These are phyloP conservation scores for Arachis monticola DNA, from an alignment of 331 rosid species.

Conservation along the genomic window DNA sequence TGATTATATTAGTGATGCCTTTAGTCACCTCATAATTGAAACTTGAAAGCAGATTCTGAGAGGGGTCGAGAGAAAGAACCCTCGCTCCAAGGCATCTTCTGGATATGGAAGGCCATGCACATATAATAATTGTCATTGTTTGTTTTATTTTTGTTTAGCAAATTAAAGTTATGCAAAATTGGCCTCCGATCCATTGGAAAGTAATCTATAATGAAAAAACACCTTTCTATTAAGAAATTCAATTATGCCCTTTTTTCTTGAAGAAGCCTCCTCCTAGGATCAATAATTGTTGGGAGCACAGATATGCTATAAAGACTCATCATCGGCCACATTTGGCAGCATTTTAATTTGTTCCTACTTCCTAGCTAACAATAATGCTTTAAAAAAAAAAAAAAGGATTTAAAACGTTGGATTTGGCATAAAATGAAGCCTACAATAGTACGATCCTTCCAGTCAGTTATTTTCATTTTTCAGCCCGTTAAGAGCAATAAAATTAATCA, in stretches of 20 bases:
- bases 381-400: too few relatives aligned
- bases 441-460: slow-evolving; percentile 33
- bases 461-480: slow-evolving; percentile 30
- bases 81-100: slow-evolving; percentile 59
- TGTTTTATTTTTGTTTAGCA: slow-evolving; percentile 30
- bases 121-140: slow-evolving; percentile 39
- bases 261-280: slow-evolving; percentile 71
- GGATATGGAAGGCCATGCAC: slow-evolving; percentile 58
- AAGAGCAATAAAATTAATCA: slow-evolving; percentile 30
- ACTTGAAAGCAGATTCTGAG: slow-evolving; percentile 67
- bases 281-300: slow-evolving; percentile 42
- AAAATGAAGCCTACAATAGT: slow-evolving; percentile 31
- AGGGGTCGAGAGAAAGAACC: slow-evolving; percentile 13
- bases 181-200: slow-evolving; percentile 4
- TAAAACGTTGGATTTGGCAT: slow-evolving; percentile 34
- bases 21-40: slow-evolving; percentile 52
- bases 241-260: slow-evolving; percentile 55
- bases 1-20: too few relatives aligned
- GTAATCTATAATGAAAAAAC: slow-evolving; percentile 19
- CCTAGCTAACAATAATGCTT: background rate
- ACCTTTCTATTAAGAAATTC: slow-evolving; percentile 24
- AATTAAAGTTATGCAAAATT: slow-evolving; percentile 35
- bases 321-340: slow-evolving; percentile 51
- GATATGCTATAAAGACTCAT: slow-evolving; percentile 52
- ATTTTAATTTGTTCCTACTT: slow-evolving; percentile 28